Percentiles rank a stretch among this genome's conserved stretches.
phyloP scores from a whole-genome alignment of 169 alveolate species.

The Plasmodium knowlesi region DNA sequence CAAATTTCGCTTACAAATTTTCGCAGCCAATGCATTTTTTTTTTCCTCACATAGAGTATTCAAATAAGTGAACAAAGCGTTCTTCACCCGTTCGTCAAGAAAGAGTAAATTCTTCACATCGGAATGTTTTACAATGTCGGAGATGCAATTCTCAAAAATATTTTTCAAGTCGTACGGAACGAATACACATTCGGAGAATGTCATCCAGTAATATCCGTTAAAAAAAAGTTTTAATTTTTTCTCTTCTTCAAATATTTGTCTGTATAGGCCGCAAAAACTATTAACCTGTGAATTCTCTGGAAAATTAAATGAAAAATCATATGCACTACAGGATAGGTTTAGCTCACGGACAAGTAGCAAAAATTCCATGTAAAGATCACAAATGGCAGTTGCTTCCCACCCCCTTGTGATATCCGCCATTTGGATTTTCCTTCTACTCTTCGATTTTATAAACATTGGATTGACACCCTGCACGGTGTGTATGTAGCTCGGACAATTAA shows the following conservation, averaged over 20 bases:
- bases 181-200: slow-evolving; percentile 50
- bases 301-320: slow-evolving; percentile 19
- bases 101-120: slow-evolving; percentile 12
- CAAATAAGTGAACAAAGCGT: slow-evolving; percentile 21
- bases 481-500: neutral
- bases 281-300: neutral
- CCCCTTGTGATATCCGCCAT: neutral
- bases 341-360: slow-evolving; percentile 26
- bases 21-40: neutral
- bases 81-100: slow-evolving; percentile 12
- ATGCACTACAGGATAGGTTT: slow-evolving; percentile 8
- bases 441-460: slow-evolving; percentile 25
- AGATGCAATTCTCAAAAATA: slow-evolving; percentile 1
- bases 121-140: slow-evolving; percentile 41
- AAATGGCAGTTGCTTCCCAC: neutral
- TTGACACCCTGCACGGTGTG: neutral
- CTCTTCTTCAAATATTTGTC: slow-evolving; percentile 47
- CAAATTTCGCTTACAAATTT: slow-evolving; percentile 2
- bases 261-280: neutral
- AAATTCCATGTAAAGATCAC: slow-evolving; percentile 24
- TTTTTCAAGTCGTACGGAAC: slow-evolving; percentile 6
- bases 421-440: neutral
- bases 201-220: slow-evolving; percentile 17
- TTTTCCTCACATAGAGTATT: slow-evolving; percentile 2
- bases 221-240: slow-evolving; percentile 44